These are phyloP conservation scores for Alisma plantagoaquatica DNA, from an alignment of 106 monocot species.

Conservation along the genomic window DNA sequence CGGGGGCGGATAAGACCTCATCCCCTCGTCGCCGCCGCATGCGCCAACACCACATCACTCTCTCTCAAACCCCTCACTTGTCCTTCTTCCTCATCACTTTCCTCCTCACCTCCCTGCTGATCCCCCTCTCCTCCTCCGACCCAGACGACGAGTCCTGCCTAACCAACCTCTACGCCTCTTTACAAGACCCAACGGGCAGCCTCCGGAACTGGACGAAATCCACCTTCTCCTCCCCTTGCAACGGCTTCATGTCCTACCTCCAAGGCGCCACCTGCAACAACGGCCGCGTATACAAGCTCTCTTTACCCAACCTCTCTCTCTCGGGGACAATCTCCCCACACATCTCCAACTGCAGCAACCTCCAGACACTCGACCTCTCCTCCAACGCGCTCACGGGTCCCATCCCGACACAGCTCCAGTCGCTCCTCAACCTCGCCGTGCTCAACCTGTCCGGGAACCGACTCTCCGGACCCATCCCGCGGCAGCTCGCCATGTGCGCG, in stretches of 20 bases:
- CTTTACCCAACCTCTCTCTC: slow-evolving; percentile 35
- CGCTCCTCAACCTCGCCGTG: slow-evolving; percentile 62
- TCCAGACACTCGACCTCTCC: slow-evolving; percentile 70
- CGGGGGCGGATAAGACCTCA: no score
- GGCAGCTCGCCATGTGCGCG: slow-evolving; percentile 49
- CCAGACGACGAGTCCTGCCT: slow-evolving; percentile 46
- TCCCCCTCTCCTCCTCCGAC: slow-evolving; percentile 4
- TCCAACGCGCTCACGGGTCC: slow-evolving; percentile 41
- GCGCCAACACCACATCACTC: neutral
- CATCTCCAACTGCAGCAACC: slow-evolving; percentile 59
- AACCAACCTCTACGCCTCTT: slow-evolving; percentile 23
- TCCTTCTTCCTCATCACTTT: neutral
- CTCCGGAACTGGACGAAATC: slow-evolving; percentile 40
- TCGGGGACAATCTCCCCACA: slow-evolving; percentile 29
- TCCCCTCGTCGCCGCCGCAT: neutral
- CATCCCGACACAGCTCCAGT: slow-evolving; percentile 35
- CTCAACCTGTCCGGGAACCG: slow-evolving; percentile 60
- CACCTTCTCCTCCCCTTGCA: slow-evolving; percentile 48
- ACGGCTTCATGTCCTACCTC: slow-evolving; percentile 49
- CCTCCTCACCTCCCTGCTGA: neutral
- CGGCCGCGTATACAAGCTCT: slow-evolving; percentile 65
- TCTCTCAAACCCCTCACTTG: neutral
- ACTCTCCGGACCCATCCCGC: slow-evolving; percentile 60
- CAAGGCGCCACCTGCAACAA: slow-evolving; percentile 75
- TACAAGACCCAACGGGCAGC: slow-evolving; percentile 14